These are phyloP conservation scores for Sanghuangporus weigelae DNA, from an alignment of 1,284 basidiomycete species.

Conservation along the genomic window DNA sequence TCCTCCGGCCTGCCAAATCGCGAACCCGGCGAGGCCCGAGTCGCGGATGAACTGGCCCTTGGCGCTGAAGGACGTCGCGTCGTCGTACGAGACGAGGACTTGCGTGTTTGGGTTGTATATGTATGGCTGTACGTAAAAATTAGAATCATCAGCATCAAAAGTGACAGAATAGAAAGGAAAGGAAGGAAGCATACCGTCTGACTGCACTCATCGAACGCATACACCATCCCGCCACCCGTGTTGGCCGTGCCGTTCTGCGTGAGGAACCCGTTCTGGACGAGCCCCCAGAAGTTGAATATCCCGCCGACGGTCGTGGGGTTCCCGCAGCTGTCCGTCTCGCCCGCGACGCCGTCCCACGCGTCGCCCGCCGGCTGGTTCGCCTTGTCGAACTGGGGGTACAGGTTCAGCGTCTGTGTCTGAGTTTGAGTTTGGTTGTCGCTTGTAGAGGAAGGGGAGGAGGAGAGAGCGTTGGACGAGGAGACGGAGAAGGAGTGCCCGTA, in stretches of 20 bases:
- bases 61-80: conserved; percentile 47
- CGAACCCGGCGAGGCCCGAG: conserved; percentile 49
- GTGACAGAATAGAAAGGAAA: too few species aligned
- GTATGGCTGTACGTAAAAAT: conserved; percentile 42
- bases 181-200: conserved; percentile 51
- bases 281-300: conserved; percentile 54
- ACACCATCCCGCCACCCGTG: conserved; percentile 40
- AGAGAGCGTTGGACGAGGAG: conserved; percentile 18
- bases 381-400: conserved; percentile 48
- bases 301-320: conserved; percentile 38
- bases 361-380: conserved; percentile 46
- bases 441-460: background rate
- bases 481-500: conserved; percentile 67
- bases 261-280: conserved; percentile 52
- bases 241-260: conserved; percentile 41
- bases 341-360: conserved; percentile 42
- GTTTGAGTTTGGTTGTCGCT: background rate
- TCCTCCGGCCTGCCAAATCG: conserved; percentile 60
- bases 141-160: background rate
- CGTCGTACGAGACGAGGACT: conserved; percentile 59
- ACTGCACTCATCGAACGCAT: conserved; percentile 56
- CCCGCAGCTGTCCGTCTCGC: conserved; percentile 52
- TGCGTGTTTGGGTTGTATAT: conserved; percentile 50
- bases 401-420: conserved; percentile 25
- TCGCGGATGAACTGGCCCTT: conserved; percentile 56